Evolutionary conservation across 2,329 filamentous ascomycete species (phyloP), one percentile per base, ranked within the genome.

Genomic region (Blastomyces gilchristii): DNA sequence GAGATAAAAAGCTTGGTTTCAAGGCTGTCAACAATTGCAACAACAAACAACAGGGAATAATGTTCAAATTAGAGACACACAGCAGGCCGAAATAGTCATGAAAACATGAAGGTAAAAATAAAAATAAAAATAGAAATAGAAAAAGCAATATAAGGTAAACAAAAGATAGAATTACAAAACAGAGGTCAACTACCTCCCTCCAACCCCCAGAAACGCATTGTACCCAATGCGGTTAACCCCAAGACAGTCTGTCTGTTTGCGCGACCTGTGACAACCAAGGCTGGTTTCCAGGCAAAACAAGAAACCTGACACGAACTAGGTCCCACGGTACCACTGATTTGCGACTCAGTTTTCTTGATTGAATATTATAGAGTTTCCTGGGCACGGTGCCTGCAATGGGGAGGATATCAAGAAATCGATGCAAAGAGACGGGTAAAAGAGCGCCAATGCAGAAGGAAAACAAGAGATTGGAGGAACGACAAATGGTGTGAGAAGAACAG

Each of bases 1-100:
- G 7, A 43, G 28, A 49, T 16, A 28, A 59, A 49, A 49, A 43
- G 25, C 41, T 34, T 58, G 62, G 16, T 31, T 43, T 63, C 49
- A 58, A 49, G 43, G 37, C 34, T 34, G 50, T 58, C 58, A 63
- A 63, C 53, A 60, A 50, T 34, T 14, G 25, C 28, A 62, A 62
- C 12, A 58, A 52, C 16, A 52, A 22, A 45, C 43, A 45, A 28
- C n/a, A 28, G 22, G 49, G 9, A 52, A 28, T 31, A 52, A 52
- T 52, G 7, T 18, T 56, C n/a, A 56, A 11, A 39, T 37, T 12
- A 31, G 9, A 22, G 9, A 31, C 16, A 56, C 53, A 39, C 31
- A 5, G 34, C 2, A 31, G 11, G 53, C 14, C n/a, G 37, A 18
- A n/a, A 28, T 18, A 16, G 43, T 39, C 25, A 63, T 53, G 11